Evolutionary conservation across 352 stramenopile genomes (phyloP).

Genomic region (Pythium coloratum): DNA sequence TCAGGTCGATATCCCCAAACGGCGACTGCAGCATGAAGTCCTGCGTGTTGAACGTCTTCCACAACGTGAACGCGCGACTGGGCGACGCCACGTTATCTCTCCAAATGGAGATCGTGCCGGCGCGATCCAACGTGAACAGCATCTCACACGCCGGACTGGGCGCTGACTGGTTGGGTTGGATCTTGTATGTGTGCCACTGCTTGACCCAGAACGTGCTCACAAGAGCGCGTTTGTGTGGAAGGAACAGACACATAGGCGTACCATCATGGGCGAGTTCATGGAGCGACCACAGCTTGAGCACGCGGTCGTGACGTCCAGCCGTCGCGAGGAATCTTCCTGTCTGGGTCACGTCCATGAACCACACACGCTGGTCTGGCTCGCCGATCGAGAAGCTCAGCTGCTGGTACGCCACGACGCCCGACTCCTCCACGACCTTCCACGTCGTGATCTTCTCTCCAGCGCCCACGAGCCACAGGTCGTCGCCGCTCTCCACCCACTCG

Average conservation of each 20-base stretch:
- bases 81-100: conserved; percentile 50
- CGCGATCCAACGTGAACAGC: conserved; percentile 71
- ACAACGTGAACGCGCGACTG: conserved; percentile 60
- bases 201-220: conserved; percentile 56
- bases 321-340: conserved; percentile 67
- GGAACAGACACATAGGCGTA: conserved; percentile 53
- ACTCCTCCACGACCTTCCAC: conserved; percentile 84
- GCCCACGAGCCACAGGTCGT: conserved; percentile 69
- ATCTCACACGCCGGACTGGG: conserved; percentile 44
- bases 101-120: conserved; percentile 75
- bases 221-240: conserved; percentile 64
- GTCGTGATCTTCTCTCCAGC: conserved; percentile 71
- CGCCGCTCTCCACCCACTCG: conserved; percentile 71
- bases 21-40: conserved; percentile 34
- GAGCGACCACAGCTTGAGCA: conserved; percentile 74
- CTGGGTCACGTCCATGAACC: conserved; percentile 64
- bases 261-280: conserved; percentile 53
- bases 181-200: conserved; percentile 52
- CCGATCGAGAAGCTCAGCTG: conserved; percentile 63
- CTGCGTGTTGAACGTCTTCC: conserved; percentile 51
- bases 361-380: conserved; percentile 28
- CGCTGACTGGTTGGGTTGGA: conserved; percentile 24
- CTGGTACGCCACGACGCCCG: conserved; percentile 68
- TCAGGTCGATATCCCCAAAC: conserved; percentile 2
- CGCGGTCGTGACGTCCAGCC: conserved; percentile 51